These are phyloP conservation scores for Chimonanthus salicifolius DNA, from an alignment of 164 flowering plant genomes.

Conservation along the genomic window DNA sequence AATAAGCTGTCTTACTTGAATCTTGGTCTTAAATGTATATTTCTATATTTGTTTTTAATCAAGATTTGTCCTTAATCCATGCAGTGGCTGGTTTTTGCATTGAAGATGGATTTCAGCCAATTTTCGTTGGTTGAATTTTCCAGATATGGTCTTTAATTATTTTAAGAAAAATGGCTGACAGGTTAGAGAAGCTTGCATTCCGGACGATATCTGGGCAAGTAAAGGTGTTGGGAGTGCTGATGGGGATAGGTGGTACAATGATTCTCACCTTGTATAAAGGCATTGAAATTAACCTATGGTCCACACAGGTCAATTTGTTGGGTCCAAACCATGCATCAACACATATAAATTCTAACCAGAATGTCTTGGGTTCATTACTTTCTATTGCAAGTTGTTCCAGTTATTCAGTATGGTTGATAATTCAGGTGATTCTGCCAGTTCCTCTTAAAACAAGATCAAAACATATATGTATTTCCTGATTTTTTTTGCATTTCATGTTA, in stretches of 20 bases:
- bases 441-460: background rate
- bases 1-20: too few relatives aligned
- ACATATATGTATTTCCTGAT: background rate
- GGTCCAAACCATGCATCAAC: constrained; percentile 7
- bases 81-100: background rate
- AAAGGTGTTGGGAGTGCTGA: constrained; percentile 49
- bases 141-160: too few relatives aligned
- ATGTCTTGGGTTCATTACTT: constrained; percentile 24
- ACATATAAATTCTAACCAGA: constrained; percentile 16
- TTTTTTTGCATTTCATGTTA: background rate
- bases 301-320: constrained; percentile 26
- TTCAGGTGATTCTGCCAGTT: constrained; percentile 30
- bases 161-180: background rate
- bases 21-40: background rate
- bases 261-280: constrained; percentile 65
- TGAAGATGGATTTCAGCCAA: background rate
- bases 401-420: constrained; percentile 38
- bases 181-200: constrained; percentile 39
- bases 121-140: too few relatives aligned
- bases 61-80: background rate
- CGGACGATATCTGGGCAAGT: constrained; percentile 34
- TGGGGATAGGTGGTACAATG: constrained; percentile 75
- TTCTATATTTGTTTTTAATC: background rate
- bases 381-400: constrained; percentile 27
- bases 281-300: constrained; percentile 32